Evolutionary conservation across 2,329 filamentous ascomycete species (phyloP).

Genomic region (Ilyonectria mors-panacis): DNA sequence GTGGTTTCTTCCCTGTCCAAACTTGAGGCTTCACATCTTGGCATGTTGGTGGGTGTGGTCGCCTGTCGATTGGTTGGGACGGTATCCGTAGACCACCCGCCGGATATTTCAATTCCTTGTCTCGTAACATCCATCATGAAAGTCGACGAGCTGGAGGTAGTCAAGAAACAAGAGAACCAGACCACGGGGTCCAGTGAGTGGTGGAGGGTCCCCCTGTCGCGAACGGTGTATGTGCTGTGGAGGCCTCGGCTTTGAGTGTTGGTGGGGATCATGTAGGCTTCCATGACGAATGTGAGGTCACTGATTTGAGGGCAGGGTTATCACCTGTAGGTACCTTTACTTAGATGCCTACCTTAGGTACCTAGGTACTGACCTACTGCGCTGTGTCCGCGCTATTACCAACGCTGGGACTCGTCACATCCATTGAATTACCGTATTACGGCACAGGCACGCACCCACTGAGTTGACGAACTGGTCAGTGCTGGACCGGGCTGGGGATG

Average conservation of each 20-base stretch:
- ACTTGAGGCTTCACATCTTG: too few species aligned
- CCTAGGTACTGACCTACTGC: too few species aligned
- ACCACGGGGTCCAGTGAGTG: conserved; percentile 30
- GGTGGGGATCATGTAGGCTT: conserved; percentile 11
- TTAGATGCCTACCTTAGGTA: too few species aligned
- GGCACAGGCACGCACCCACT: not conserved
- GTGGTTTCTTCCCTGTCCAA: too few species aligned
- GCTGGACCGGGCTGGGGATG: conserved; percentile 8
- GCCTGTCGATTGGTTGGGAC: not conserved
- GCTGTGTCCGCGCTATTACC: too few species aligned
- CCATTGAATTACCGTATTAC: not conserved
- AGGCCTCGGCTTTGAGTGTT: conserved; percentile 8
- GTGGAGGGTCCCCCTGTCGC: conserved; percentile 9
- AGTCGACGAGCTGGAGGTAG: not conserved
- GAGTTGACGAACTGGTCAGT: not conserved
- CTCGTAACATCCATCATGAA: not conserved
- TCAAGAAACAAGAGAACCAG: not conserved
- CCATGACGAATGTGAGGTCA: conserved; percentile 24
- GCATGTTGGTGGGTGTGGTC: not conserved
- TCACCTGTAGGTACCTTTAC: not conserved
- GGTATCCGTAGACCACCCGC: not conserved
- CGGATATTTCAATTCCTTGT: not conserved
- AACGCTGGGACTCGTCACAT: not conserved
- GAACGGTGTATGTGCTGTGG: not conserved
- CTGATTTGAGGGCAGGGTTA: not conserved